These are phyloP conservation scores for Tylopilus felleus DNA, from an alignment of 768 basidiomycete genomes.

Conservation along the genomic window DNA sequence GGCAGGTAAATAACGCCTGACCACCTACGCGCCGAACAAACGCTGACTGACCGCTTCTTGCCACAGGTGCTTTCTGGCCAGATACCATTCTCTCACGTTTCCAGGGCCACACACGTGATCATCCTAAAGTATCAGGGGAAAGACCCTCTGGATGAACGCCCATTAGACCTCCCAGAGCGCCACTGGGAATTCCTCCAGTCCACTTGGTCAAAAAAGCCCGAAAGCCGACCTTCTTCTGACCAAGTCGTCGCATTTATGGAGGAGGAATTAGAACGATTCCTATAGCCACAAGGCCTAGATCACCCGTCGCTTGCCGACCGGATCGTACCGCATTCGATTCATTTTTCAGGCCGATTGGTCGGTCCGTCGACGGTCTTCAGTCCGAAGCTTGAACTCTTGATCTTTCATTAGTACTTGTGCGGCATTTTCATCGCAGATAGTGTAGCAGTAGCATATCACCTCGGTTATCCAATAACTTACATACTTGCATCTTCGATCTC, in stretches of 20 bases:
- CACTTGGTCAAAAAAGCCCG: constrained; percentile 8
- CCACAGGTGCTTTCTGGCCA: constrained; percentile 13
- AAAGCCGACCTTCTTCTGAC: constrained; percentile 6
- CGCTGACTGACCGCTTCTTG: not conserved
- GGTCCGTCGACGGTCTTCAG: too few relatives aligned
- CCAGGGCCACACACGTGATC: constrained; percentile 10
- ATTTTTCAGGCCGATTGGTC: too few relatives aligned
- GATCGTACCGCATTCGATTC: too few relatives aligned
- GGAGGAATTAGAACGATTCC: not conserved
- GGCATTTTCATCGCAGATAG: too few relatives aligned
- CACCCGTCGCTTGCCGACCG: too few relatives aligned
- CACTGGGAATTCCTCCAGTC: constrained; percentile 13
- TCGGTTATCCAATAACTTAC: too few relatives aligned
- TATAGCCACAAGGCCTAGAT: too few relatives aligned
- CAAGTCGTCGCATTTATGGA: constrained; percentile 4
- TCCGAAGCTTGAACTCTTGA: too few relatives aligned
- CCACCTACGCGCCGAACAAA: too few relatives aligned
- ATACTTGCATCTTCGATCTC: too few relatives aligned
- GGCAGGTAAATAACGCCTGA: constrained; percentile 5
- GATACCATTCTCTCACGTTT: constrained; percentile 9
- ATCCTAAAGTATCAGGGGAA: constrained; percentile 16
- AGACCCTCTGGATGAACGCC: constrained; percentile 14
- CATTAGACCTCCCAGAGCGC: not conserved
- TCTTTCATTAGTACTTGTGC: too few relatives aligned
- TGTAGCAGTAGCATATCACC: too few relatives aligned